Percentiles rank a stretch among this genome's conserved stretches.
Evolutionary conservation across 192 early-diverging fungal genomes (phyloP).

Genomic region (Hyaloraphidium curvatum): DNA sequence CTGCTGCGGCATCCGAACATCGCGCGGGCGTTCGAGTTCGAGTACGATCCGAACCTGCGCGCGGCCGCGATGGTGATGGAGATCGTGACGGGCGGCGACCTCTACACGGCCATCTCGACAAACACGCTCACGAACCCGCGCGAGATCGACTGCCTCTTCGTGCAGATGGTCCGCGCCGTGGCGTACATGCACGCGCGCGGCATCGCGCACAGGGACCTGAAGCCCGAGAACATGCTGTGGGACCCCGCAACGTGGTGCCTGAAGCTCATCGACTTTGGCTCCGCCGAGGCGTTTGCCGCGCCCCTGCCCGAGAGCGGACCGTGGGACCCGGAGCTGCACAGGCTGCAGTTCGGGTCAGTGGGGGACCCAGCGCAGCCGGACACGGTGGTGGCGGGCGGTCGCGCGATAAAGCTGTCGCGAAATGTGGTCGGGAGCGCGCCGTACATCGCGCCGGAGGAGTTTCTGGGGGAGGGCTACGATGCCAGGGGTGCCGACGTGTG

Average conservation of each 20-base stretch:
- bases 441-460: slow-evolving; percentile 5
- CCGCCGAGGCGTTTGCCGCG: not conserved
- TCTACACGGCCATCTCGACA: not conserved
- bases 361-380: too few relatives aligned
- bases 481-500: slow-evolving; percentile 2
- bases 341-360: too few relatives aligned
- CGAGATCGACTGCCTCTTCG: not conserved
- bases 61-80: not conserved
- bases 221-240: not conserved
- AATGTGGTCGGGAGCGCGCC: not conserved
- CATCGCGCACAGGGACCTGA: not conserved
- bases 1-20: slow-evolving; percentile 1
- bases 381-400: too few relatives aligned
- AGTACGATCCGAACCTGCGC: not conserved
- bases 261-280: slow-evolving; percentile 6
- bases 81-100: not conserved
- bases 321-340: too few relatives aligned
- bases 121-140: not conserved
- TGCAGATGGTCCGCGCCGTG: not conserved
- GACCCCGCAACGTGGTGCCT: not conserved
- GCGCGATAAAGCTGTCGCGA: slow-evolving; percentile 1
- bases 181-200: not conserved
- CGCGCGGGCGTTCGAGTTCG: not conserved
- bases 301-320: not conserved
- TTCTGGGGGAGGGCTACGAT: not conserved